Evolutionary conservation across 352 stramenopile species (phyloP), one percentile per base, ranked within the genome.

Genomic region (Phytophthora quininea): DNA sequence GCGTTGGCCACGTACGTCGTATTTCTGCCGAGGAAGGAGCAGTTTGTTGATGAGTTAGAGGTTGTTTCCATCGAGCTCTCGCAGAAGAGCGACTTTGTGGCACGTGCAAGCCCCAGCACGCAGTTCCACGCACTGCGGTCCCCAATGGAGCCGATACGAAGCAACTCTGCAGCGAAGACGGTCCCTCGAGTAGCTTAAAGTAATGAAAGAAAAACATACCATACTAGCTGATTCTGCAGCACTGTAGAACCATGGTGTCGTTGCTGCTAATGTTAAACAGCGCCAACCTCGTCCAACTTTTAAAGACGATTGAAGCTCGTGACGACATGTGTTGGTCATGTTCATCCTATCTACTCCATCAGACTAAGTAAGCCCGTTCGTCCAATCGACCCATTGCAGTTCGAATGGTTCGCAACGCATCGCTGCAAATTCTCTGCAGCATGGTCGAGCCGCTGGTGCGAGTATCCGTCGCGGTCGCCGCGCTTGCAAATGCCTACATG

Each of bases 1-100:
- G 69, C 72, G 15, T 71, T 73, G 55, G 71, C 27, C 35, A 74
- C 78, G 57, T 81, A 74, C 66, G 32, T 74, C 54, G 54, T 76
- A 50, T 81, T 74, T 47, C 58, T 55, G 6, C 33, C 53, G 6
- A 66, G 35, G 27, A 65, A 45, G 15, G 63, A 45, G 2, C 58
- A 62, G 47, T 50, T 52, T 14, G 19, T 14, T 32, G 52, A 76
- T 15, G 63, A 76, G 8, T 56, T 52, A 24, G 27, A 53, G 24
- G 43, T 48, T 11, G 57, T 40, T 12, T 69, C 64, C 1, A 37
- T 73, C 5, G 63, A 65, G 15, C 30, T 72, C 19, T 72, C 63
- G 38, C 68, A 56, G 12, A 72, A 69, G 40, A 4, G 48, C 11
- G 54, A 54, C 3, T 48, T 64, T 10, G 32, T 69, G 15, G 53